Conservation (phyloP, 106 monocot species). For the Alisma plantagoaquatica region DNA sequence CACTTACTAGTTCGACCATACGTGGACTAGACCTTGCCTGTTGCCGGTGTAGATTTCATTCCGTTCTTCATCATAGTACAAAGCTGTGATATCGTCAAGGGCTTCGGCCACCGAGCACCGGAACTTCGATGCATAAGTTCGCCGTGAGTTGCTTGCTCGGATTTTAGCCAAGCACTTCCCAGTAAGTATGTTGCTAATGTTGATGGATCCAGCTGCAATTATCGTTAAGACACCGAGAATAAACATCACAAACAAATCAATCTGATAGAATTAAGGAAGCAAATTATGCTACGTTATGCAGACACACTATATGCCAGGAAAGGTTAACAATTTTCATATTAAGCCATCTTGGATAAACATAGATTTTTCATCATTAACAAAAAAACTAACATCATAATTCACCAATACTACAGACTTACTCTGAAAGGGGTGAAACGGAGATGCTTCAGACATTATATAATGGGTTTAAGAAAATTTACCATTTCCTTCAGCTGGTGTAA, state of each 20-base stretch:
- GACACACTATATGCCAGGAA: too few species aligned
- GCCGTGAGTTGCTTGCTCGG: constrained; percentile 13
- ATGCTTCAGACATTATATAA: too few species aligned
- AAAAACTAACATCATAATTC: too few species aligned
- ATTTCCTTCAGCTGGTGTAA: constrained; percentile 30
- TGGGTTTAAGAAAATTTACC: constrained; percentile 26
- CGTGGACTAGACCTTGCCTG: constrained; percentile 58
- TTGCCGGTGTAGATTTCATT: constrained; percentile 76
- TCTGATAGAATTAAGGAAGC: too few species aligned
- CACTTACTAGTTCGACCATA: constrained; percentile 74
- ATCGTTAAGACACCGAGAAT: not conserved
- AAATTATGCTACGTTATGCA: too few species aligned
- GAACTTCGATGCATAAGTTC: constrained; percentile 10
- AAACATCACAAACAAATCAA: too few species aligned
- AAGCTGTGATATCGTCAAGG: constrained; percentile 63
- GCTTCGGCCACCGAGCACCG: constrained; percentile 40
- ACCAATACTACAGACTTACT: too few species aligned
- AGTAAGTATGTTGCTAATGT: constrained; percentile 79
- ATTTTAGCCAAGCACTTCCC: constrained; percentile 76
- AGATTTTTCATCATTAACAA: too few species aligned
- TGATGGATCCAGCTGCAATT: constrained; percentile 62
- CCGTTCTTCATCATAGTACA: constrained; percentile 72
- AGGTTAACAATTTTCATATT: too few species aligned
- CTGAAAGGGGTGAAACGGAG: too few species aligned
- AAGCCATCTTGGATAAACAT: too few species aligned